Conservation (phyloP, 2,329 filamentous ascomycete genomes). For the Talaromyces verruculosus region DNA sequence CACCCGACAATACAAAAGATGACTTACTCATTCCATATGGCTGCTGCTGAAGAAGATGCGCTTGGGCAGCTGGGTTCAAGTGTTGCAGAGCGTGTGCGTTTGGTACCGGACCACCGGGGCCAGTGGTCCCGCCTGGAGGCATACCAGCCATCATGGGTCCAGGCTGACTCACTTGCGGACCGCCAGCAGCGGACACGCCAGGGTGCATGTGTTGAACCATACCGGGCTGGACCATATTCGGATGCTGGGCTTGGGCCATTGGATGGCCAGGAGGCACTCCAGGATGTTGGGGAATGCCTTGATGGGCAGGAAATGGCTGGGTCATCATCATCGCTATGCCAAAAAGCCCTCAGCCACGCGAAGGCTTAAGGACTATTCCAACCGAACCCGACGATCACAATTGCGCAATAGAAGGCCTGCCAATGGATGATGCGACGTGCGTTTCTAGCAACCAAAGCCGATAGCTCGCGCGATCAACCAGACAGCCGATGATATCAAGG, state of each 20-base stretch:
- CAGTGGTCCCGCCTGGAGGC: constrained; percentile 58
- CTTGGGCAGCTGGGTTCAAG: constrained; percentile 51
- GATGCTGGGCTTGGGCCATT: constrained; percentile 58
- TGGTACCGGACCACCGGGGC: constrained; percentile 50
- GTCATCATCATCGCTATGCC: constrained; percentile 54
- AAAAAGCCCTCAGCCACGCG: constrained; percentile 36
- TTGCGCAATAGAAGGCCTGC: neutral
- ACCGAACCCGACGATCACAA: constrained; percentile 13
- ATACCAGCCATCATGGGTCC: constrained; percentile 65
- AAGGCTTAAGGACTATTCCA: constrained; percentile 29
- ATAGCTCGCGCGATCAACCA: constrained; percentile 17
- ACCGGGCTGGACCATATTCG: constrained; percentile 52
- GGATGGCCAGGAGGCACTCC: constrained; percentile 62
- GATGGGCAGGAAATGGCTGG: constrained; percentile 59
- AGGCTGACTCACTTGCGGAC: constrained; percentile 60
- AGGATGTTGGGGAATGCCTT: constrained; percentile 59
- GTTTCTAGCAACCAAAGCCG: neutral
- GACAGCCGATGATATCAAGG: constrained; percentile 32
- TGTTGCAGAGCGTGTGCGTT: constrained; percentile 63
- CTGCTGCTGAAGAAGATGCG: constrained; percentile 53
- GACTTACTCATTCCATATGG: constrained; percentile 46
- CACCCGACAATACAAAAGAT: neutral
- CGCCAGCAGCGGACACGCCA: constrained; percentile 59
- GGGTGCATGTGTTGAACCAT: constrained; percentile 61
- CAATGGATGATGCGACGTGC: constrained; percentile 3